These are phyloP conservation scores for Pestalotiopsis sp. DNA, from an alignment of 2,329 filamentous ascomycete species.

Conservation along the genomic window DNA sequence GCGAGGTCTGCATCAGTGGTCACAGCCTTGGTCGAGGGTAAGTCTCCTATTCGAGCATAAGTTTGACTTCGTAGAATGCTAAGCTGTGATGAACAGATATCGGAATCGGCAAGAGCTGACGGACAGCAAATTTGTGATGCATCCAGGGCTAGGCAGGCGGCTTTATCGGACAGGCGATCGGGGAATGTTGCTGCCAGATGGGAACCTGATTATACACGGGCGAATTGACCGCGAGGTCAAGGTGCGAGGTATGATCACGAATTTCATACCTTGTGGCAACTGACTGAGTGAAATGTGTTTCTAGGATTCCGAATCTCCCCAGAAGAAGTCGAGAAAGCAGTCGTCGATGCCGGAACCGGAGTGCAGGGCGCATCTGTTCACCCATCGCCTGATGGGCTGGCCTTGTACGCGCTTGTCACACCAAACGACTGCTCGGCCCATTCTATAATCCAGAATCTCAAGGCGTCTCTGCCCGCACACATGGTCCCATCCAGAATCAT, in stretches of 20 bases:
- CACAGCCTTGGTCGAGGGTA: neutral
- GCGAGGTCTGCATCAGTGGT: neutral
- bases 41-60: neutral
- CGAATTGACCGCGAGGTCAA: neutral
- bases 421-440: neutral
- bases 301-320: neutral
- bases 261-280: neutral
- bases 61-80: neutral
- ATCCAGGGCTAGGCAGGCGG: neutral
- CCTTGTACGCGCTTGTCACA: neutral
- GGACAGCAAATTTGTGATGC: neutral
- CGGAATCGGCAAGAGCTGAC: neutral
- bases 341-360: neutral
- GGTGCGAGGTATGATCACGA: neutral
- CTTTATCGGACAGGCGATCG: neutral
- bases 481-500: neutral
- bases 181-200: neutral
- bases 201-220: neutral
- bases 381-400: neutral
- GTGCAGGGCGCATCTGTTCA: neutral
- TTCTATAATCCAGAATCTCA: neutral
- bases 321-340: neutral
- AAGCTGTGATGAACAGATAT: neutral
- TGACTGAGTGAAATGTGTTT: neutral
- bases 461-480: neutral